Evolutionary conservation across 352 stramenopile genomes (phyloP).

Genomic region (Phytophthora ohioensis): DNA sequence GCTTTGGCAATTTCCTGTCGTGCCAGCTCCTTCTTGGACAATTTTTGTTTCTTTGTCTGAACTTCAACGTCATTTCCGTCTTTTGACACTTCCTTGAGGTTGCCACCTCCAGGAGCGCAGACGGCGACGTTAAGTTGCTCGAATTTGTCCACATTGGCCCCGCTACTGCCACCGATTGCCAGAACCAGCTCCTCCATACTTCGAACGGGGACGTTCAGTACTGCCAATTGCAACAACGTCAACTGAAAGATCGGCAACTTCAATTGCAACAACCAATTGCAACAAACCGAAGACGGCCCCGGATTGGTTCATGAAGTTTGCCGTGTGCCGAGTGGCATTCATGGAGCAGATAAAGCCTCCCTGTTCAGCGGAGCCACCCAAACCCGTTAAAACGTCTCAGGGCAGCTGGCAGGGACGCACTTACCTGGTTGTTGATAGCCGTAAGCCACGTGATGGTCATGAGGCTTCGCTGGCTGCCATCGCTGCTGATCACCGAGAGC

Average conservation of each 20-base stretch:
- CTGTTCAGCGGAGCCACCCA: constrained; percentile 26
- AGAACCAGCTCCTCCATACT: constrained; percentile 83
- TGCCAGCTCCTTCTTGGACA: constrained; percentile 69
- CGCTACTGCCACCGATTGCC: constrained; percentile 71
- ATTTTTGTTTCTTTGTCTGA: constrained; percentile 52
- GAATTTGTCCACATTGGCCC: constrained; percentile 73
- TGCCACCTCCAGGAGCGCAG: constrained; percentile 56
- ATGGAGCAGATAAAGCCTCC: constrained; percentile 87
- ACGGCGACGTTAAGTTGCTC: constrained; percentile 50
- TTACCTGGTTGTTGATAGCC: constrained; percentile 87
- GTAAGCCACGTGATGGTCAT: constrained; percentile 92
- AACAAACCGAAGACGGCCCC: constrained; percentile 67
- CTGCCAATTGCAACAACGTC: constrained; percentile 31
- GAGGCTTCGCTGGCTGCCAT: constrained; percentile 47
- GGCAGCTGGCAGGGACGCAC: background rate
- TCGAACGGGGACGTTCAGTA: constrained; percentile 77
- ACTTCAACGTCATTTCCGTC: constrained; percentile 9
- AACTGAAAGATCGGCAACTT: constrained; percentile 15
- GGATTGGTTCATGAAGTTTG: constrained; percentile 56
- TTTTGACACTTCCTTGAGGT: background rate
- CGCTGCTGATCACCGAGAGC: constrained; percentile 50
- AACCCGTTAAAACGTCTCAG: constrained; percentile 8
- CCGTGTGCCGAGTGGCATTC: constrained; percentile 75
- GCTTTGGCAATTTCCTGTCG: constrained; percentile 44
- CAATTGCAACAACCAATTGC: constrained; percentile 14